These are phyloP conservation scores for Paracamarosporium sp. DNA, from an alignment of 2,329 filamentous ascomycete genomes.

Conservation along the genomic window DNA sequence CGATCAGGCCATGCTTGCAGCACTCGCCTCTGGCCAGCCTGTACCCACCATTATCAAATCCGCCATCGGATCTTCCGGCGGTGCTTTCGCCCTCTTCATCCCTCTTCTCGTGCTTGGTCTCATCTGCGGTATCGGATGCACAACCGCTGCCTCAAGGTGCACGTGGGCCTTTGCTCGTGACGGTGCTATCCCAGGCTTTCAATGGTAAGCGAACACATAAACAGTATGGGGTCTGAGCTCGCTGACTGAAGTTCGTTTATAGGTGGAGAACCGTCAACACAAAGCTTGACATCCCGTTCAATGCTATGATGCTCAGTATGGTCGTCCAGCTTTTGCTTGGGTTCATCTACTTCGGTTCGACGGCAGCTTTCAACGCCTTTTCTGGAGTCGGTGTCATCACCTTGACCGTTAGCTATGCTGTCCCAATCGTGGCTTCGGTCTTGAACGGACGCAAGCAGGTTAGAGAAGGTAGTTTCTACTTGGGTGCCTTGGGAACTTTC, in stretches of 20 bases:
- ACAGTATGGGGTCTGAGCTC: not conserved
- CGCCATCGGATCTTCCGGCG: conserved; percentile 67
- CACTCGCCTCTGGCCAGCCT: conserved; percentile 65
- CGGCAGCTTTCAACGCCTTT: conserved; percentile 75
- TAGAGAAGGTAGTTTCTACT: conserved; percentile 63
- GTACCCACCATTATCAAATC: conserved; percentile 69
- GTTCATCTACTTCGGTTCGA: conserved; percentile 72
- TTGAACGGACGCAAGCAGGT: conserved; percentile 67
- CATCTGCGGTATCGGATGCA: conserved; percentile 73
- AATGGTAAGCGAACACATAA: conserved; percentile 25
- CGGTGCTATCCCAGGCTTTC: conserved; percentile 70
- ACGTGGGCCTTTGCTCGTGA: conserved; percentile 75
- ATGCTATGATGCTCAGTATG: conserved; percentile 77
- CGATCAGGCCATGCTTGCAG: conserved; percentile 63
- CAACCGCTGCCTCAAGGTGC: conserved; percentile 71
- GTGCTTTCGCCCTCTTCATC: conserved; percentile 67
- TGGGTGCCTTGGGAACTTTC: conserved; percentile 66
- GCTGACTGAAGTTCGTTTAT: not conserved
- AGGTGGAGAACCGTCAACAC: conserved; percentile 67
- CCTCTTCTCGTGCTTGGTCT: conserved; percentile 71
- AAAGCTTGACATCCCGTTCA: conserved; percentile 69
- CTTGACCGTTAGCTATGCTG: conserved; percentile 71
- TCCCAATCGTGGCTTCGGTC: conserved; percentile 70
- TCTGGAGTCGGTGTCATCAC: conserved; percentile 74
- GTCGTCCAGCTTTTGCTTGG: conserved; percentile 68